Base-by-base conservation (phyloP, 768 basidiomycete genomes). In the Termitomyces sp. region DNA sequence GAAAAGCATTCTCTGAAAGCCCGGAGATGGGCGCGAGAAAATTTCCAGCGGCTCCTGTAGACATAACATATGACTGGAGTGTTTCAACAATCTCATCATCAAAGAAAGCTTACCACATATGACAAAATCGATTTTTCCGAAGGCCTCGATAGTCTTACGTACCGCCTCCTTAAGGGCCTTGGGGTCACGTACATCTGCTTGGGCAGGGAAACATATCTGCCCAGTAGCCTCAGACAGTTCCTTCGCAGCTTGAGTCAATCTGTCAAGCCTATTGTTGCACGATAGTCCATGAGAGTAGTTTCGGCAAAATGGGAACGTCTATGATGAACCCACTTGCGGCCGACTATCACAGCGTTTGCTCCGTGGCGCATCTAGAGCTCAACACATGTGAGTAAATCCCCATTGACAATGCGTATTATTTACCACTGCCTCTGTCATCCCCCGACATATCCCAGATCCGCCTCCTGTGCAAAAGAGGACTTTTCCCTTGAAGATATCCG, bases 401-500 rank as follows among this genome's bases (percentile, higher is more conserved):
- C 44, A 14, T 27, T 34, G 42, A 12, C n/a, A 27, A 16, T 29
- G 36, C 34, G 49, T 16, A 32, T 20, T 42, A 72, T 85, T 49
- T 70, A 94, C 92, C 66, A 96, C 76, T 22, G 86, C 82, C 66
- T 92, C 84, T 36, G 89, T 90, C 88, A 96, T 94, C 49, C 75
- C 83, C 63, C 87, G 87, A 75, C 94, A 93, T 73, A 99, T 98
- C 16, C 95, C 96, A 58, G 91, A 91, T 2, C 90, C 90, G 16
- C 93, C 94, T 37, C 94, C 94, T 0, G 94, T 96, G 73, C 89
- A 93, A 72, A 92, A 90, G 4, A 92, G 75, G 22, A 95, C 92
- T 69, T 95, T 97, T 59, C 90, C 93, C 61, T 86, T 84, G 83
- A 96, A 96, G 31, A 98, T 79, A 61, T 90, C 87, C 1, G 74